Evolutionary conservation across 176 grass and related monocot species (phyloP).

Genomic region (Luzula sylvatica): DNA sequence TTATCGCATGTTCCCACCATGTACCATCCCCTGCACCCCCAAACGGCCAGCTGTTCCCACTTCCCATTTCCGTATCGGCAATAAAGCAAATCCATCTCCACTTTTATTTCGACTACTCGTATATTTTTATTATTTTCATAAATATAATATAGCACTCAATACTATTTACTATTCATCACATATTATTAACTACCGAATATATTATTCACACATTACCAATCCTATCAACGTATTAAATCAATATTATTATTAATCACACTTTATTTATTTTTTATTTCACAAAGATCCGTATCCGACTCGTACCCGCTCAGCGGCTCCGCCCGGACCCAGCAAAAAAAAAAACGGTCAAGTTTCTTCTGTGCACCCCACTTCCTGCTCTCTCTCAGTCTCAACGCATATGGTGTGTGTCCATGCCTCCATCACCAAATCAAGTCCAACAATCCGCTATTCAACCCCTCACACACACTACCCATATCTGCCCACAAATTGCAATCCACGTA

Average conservation of each 20-base stretch:
- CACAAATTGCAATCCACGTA: not conserved
- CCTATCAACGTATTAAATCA: no score
- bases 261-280: no score
- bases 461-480: not conserved
- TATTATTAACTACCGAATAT: no score
- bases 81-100: no score
- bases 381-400: no score
- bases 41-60: not conserved
- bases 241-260: no score
- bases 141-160: no score
- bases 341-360: slow-evolving; percentile 4
- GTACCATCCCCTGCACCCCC: not conserved
- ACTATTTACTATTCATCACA: no score
- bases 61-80: not conserved
- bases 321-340: not conserved
- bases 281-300: not conserved
- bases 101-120: no score
- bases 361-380: not conserved
- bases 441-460: not conserved
- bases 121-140: no score
- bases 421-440: not conserved
- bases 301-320: not conserved
- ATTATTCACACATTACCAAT: no score
- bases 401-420: no score
- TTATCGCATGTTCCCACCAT: slow-evolving; percentile 18